These are phyloP conservation scores for Diospyros lotus DNA, from an alignment of 148 eudicot genomes.

Conservation along the genomic window DNA sequence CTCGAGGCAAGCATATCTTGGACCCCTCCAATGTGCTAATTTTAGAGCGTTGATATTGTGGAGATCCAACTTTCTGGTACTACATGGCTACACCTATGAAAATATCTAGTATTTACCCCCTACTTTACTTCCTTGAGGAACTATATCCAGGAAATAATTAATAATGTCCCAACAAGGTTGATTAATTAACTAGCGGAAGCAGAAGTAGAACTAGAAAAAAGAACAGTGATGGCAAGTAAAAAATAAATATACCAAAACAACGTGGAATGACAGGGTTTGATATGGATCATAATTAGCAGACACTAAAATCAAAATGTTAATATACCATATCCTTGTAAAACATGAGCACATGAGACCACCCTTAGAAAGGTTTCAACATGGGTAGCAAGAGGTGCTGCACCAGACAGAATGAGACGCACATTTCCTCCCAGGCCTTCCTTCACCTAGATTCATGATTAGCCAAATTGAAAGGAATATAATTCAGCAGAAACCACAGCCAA, in stretches of 20 bases:
- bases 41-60: too few relatives aligned
- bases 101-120: too few relatives aligned
- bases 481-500: not conserved
- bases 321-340: conserved; percentile 94
- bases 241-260: not conserved
- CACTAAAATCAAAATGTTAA: not conserved
- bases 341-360: conserved; percentile 86
- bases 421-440: conserved; percentile 90
- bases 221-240: not conserved
- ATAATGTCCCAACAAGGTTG: not conserved
- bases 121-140: too few relatives aligned
- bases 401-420: conserved; percentile 77
- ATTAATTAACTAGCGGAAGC: not conserved
- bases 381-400: conserved; percentile 90
- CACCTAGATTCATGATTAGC: conserved; percentile 38
- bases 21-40: too few relatives aligned
- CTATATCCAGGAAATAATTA: too few relatives aligned
- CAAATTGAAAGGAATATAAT: not conserved
- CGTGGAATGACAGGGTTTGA: not conserved
- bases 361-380: conserved; percentile 66
- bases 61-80: too few relatives aligned
- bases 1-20: too few relatives aligned
- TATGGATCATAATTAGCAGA: not conserved
- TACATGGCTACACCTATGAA: too few relatives aligned
- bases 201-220: not conserved